Conservation (phyloP, 805 yeast genomes). For the Ogataea corticis region DNA sequence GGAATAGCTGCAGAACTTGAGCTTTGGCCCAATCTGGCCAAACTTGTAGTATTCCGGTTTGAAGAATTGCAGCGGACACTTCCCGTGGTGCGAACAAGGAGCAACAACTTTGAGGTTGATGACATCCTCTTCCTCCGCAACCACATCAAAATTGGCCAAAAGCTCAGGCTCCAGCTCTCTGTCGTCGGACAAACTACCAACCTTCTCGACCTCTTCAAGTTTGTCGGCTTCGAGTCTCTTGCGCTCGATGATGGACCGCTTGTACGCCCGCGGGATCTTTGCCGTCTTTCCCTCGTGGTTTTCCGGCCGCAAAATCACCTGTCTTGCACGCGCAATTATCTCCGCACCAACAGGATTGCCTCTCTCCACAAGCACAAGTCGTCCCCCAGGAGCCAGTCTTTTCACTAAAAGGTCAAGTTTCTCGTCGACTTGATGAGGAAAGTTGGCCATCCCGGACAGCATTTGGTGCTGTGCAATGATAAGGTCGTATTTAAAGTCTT, state of each 20-base stretch:
- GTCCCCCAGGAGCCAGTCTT: conserved; percentile 75
- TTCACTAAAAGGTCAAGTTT: conserved; percentile 59
- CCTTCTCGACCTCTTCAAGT: conserved; percentile 14
- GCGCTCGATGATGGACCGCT: conserved; percentile 44
- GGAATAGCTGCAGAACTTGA: conserved; percentile 74
- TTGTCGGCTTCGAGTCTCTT: conserved; percentile 23
- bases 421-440: conserved; percentile 74
- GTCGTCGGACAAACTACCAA: conserved; percentile 19
- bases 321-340: conserved; percentile 85
- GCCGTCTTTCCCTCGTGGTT: conserved; percentile 53
- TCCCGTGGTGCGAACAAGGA: conserved; percentile 87
- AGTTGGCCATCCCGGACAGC: conserved; percentile 55
- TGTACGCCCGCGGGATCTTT: conserved; percentile 70
- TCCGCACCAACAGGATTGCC: conserved; percentile 93
- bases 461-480: conserved; percentile 83
- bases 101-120: conserved; percentile 70
- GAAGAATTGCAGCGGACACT: conserved; percentile 81
- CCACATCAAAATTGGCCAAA: conserved; percentile 25
- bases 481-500: conserved; percentile 63
- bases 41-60: conserved; percentile 65
- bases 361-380: conserved; percentile 76
- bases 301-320: conserved; percentile 86
- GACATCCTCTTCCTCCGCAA: conserved; percentile 21
- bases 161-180: conserved; percentile 29
- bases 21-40: conserved; percentile 52